These are phyloP conservation scores for Claviceps humidiphila DNA, from an alignment of 2,329 filamentous ascomycete species.

Conservation along the genomic window DNA sequence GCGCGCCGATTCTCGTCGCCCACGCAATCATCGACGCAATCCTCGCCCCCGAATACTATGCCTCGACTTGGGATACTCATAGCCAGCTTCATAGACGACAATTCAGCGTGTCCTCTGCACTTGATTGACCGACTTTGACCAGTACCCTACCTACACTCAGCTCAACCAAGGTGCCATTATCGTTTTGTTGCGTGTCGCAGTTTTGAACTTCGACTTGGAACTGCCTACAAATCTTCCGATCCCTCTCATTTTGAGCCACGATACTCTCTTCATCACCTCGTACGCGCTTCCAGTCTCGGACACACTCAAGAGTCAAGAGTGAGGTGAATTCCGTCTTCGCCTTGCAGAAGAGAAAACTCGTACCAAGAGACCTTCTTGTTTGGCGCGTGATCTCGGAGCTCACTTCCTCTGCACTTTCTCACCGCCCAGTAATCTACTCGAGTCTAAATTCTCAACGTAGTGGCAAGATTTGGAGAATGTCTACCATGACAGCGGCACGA, in stretches of 20 bases:
- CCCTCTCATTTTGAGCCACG: not conserved
- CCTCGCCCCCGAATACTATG: not conserved
- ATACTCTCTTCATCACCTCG: not conserved
- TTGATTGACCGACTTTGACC: not conserved
- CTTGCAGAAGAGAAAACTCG: not conserved
- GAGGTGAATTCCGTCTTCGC: not conserved
- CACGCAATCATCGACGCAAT: not conserved
- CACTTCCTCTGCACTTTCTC: not conserved
- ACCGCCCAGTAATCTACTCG: not conserved
- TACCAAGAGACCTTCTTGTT: too few relatives aligned
- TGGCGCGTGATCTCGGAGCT: not conserved
- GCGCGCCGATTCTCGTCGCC: not conserved
- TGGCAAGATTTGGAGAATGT: not conserved
- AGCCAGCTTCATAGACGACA: not conserved
- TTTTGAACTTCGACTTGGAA: not conserved
- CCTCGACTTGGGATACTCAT: constrained; percentile 1
- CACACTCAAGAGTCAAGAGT: too few relatives aligned
- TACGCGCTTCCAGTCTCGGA: not conserved
- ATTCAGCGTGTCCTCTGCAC: not conserved
- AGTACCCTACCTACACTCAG: not conserved
- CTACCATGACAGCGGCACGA: constrained; percentile 10
- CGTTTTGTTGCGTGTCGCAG: not conserved
- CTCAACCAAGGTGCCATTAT: not conserved
- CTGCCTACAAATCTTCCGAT: not conserved
- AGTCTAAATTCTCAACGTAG: not conserved